These are phyloP conservation scores for Yamadazyma diospyri DNA, from an alignment of 1,139 yeast genomes.

Conservation along the genomic window DNA sequence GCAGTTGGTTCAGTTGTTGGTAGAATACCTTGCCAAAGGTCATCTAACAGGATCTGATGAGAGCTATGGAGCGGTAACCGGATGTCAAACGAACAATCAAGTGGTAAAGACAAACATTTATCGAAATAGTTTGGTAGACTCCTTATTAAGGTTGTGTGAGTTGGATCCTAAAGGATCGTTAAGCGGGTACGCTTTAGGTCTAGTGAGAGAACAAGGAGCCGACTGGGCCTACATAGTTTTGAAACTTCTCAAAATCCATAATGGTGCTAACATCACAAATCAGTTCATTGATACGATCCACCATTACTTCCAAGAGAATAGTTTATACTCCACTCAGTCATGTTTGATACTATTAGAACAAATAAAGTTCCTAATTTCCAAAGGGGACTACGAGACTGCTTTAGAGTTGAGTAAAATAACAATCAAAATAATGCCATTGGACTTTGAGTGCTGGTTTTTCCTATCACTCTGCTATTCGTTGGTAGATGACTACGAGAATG, in stretches of 20 bases:
- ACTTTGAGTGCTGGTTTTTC: conserved; percentile 41
- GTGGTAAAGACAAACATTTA: conserved; percentile 24
- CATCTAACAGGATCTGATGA: conserved; percentile 25
- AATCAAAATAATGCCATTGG: conserved; percentile 36
- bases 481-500: conserved; percentile 26
- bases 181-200: conserved; percentile 20
- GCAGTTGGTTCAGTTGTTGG: conserved; percentile 20
- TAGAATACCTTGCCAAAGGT: conserved; percentile 27
- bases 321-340: conserved; percentile 28
- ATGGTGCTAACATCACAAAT: conserved; percentile 24
- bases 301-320: conserved; percentile 16
- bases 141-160: conserved; percentile 24
- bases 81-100: conserved; percentile 19
- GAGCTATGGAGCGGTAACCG: conserved; percentile 27
- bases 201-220: conserved; percentile 13
- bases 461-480: conserved; percentile 34
- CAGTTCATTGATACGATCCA: conserved; percentile 27
- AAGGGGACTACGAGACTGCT: conserved; percentile 25
- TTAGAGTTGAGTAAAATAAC: conserved; percentile 28
- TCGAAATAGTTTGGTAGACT: conserved; percentile 33
- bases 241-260: conserved; percentile 26
- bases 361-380: conserved; percentile 34
- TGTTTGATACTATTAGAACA: conserved; percentile 39
- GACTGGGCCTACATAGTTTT: conserved; percentile 32
- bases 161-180: conserved; percentile 19